These are phyloP conservation scores for Bruguiera hainesii DNA, from an alignment of 441 rosid genomes.

Conservation along the genomic window DNA sequence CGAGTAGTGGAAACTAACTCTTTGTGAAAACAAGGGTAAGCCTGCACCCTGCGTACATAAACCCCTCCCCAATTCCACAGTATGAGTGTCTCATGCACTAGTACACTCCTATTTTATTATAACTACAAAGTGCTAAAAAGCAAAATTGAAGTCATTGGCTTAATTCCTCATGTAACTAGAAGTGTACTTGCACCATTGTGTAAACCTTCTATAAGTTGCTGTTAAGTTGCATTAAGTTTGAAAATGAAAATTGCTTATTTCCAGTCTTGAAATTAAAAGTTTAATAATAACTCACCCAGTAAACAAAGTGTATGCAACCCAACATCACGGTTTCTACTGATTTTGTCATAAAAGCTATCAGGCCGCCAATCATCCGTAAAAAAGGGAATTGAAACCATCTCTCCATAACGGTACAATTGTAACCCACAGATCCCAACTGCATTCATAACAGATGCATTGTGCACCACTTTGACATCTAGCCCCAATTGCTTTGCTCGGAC, in stretches of 20 bases:
- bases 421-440: slow-evolving; percentile 89
- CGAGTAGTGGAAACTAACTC: too few species aligned
- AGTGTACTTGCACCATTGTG: too few species aligned
- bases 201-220: too few species aligned
- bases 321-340: slow-evolving; percentile 53
- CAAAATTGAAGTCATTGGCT: too few species aligned
- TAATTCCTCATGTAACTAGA: too few species aligned
- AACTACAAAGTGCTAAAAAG: too few species aligned
- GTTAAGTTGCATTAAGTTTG: not conserved
- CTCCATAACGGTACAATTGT: slow-evolving; percentile 91
- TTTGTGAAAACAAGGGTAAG: too few species aligned
- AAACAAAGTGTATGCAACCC: slow-evolving; percentile 93
- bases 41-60: too few species aligned
- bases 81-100: too few species aligned
- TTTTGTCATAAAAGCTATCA: slow-evolving; percentile 85
- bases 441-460: slow-evolving; percentile 94
- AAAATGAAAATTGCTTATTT: not conserved
- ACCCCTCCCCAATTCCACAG: too few species aligned
- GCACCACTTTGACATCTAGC: slow-evolving; percentile 68
- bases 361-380: slow-evolving; percentile 92
- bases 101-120: too few species aligned
- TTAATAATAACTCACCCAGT: slow-evolving; percentile 40
- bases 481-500: slow-evolving; percentile 81
- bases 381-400: slow-evolving; percentile 86
- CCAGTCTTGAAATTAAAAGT: not conserved